Evolutionary conservation across 2,329 filamentous ascomycete species (phyloP).

Genomic region (Fusarium sp.): DNA sequence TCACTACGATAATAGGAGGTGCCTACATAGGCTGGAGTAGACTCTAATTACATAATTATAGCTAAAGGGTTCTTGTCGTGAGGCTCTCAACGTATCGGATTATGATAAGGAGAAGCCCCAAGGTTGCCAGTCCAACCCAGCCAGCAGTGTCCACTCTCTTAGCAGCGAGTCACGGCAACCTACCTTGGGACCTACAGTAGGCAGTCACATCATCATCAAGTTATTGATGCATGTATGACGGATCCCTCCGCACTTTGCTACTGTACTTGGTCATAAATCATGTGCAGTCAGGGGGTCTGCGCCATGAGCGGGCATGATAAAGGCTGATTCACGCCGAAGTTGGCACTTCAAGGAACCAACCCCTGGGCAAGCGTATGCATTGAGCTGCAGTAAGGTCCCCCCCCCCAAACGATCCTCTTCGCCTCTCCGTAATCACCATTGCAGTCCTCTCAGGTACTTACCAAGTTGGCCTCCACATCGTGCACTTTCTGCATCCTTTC

Average conservation of each 20-base stretch:
- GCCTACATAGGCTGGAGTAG: conserved; percentile 13
- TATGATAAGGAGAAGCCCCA: conserved; percentile 8
- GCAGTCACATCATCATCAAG: conserved; percentile 22
- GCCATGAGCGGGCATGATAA: conserved; percentile 27
- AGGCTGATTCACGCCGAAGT: conserved; percentile 30
- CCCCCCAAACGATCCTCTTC: background rate
- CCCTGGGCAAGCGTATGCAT: conserved; percentile 11
- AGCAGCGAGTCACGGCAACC: conserved; percentile 12
- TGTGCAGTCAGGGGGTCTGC: conserved; percentile 17
- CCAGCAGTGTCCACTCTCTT: conserved; percentile 3
- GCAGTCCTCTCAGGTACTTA: background rate
- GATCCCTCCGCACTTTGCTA: conserved; percentile 16
- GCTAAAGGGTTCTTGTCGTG: background rate
- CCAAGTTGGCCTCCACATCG: conserved; percentile 4
- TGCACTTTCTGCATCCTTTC: background rate
- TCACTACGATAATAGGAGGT: background rate
- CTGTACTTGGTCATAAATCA: conserved; percentile 30
- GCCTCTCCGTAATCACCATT: no score
- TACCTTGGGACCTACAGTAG: background rate
- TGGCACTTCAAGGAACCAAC: conserved; percentile 22
- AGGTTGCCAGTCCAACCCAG: conserved; percentile 6
- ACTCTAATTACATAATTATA: conserved; percentile 5
- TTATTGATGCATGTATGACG: conserved; percentile 16
- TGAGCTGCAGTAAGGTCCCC: no score
- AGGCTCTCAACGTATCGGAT: conserved; percentile 10